These are phyloP conservation scores for Paraconiothyrium sp. DNA, from an alignment of 2,329 filamentous ascomycete genomes.

Conservation along the genomic window DNA sequence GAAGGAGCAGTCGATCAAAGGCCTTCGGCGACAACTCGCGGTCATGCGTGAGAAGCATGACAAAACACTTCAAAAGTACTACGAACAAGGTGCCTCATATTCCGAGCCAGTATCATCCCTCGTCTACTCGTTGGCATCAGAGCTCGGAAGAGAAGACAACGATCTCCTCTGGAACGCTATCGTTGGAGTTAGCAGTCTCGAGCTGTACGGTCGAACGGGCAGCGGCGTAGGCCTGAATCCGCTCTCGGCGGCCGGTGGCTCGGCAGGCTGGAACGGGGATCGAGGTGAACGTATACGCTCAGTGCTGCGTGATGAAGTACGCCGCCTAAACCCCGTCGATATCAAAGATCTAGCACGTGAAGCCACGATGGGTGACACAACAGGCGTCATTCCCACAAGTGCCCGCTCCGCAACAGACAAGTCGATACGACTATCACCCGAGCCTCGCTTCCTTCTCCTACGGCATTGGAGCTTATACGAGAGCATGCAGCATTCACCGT, in stretches of 20 bases:
- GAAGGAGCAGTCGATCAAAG: constrained; percentile 74
- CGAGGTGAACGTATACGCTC: constrained; percentile 85
- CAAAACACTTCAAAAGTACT: constrained; percentile 79
- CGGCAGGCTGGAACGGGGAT: constrained; percentile 80
- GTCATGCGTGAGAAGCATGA: constrained; percentile 82
- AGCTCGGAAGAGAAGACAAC: constrained; percentile 95
- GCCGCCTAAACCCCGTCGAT: constrained; percentile 86
- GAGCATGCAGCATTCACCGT: constrained; percentile 97
- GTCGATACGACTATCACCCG: constrained; percentile 89
- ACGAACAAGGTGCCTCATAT: constrained; percentile 86
- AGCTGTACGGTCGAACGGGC: constrained; percentile 87
- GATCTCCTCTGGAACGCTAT: constrained; percentile 95
- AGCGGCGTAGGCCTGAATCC: constrained; percentile 76
- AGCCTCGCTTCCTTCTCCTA: constrained; percentile 91
- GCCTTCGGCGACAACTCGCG: constrained; percentile 76
- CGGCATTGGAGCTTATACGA: constrained; percentile 98
- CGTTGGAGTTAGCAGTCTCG: constrained; percentile 92
- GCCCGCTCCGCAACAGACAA: constrained; percentile 90
- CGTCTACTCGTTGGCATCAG: constrained; percentile 92
- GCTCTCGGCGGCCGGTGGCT: constrained; percentile 62
- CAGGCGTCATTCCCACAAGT: constrained; percentile 87
- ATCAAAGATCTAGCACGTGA: constrained; percentile 67
- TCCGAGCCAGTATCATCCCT: constrained; percentile 95
- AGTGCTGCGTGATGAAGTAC: constrained; percentile 89
- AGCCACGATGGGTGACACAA: constrained; percentile 70